Base-by-base conservation (phyloP, 1,284 basidiomycete genomes). In the Sporisorium graminicola region DNA sequence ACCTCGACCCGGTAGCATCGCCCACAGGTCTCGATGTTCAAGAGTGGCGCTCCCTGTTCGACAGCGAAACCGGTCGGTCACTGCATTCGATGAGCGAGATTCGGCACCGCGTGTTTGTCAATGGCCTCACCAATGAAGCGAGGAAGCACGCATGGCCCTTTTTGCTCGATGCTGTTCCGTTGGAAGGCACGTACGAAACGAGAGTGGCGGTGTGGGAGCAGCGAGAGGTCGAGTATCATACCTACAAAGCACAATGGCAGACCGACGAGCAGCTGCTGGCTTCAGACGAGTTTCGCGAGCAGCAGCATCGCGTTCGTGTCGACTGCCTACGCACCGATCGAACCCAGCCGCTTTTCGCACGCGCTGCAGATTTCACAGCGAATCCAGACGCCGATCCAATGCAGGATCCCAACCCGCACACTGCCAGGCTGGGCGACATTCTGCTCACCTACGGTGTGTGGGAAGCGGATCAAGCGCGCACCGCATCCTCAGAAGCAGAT, bases 311-410 rank as follows among this genome's bases (percentile, higher is more conserved):
- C 20, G 94, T 94, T 74, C 92, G 97, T 82, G 95, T 99, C 56
- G 97, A 99, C 84, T 98, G 96, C 82, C 91, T 96, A 57, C 90
- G 97, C 14, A 98, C 97, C n/a, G 97, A 99, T 86, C 90, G 96
- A 18, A 92, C 90, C 18, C 94, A 98, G 73, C 90, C 93, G 0
- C 88, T 97, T 55, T 99, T 97, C 80, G 56, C 43, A 14, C 51
- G 65, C 54, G 58, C 58, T n/a, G 8, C 53, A 6, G 31, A 54
- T 16, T 57, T 70, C 37, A 82, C 73, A 49, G 74, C 83, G 9
- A 82, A 85, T 42, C 51, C 58, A 1, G 44, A 72, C 4, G 74
- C 80, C 10, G 82, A 85, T 51, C 57, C 67, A 22, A 55, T 53
- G 68, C 79, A 33, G 74, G 52, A 92, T 1, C 91, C 91, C 65